phyloP scores from a whole-genome alignment of 257 asterid genomes.

The Jacaranda mimosifolia region DNA sequence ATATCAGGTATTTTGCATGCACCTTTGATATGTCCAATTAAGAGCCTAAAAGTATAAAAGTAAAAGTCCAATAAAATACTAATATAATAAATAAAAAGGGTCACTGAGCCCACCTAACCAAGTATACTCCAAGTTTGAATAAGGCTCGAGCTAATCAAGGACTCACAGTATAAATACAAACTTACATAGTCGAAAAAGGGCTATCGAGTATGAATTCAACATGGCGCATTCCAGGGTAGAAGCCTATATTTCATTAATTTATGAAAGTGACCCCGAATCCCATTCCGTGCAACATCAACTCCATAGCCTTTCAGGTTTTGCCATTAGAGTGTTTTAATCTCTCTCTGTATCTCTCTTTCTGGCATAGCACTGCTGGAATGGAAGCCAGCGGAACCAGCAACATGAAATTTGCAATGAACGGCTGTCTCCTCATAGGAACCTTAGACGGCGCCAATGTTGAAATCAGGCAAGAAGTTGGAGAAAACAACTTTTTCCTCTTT shows the following conservation, averaged over 20 bases:
- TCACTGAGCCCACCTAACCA: too few species aligned
- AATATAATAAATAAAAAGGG: too few species aligned
- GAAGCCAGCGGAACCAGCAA: constrained; percentile 82
- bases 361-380: constrained; percentile 70
- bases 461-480: constrained; percentile 72
- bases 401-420: constrained; percentile 73
- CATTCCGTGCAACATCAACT: too few species aligned
- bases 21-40: neutral
- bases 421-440: constrained; percentile 68
- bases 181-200: too few species aligned
- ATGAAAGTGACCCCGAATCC: too few species aligned
- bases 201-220: too few species aligned
- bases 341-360: constrained; percentile 16
- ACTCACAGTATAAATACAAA: too few species aligned
- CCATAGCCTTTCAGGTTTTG: too few species aligned
- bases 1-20: constrained; percentile 55
- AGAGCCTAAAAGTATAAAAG: neutral
- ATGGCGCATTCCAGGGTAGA: too few species aligned
- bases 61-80: neutral
- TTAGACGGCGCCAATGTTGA: constrained; percentile 78
- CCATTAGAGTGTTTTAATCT: neutral
- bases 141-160: too few species aligned
- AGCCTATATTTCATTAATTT: too few species aligned
- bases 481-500: constrained; percentile 64
- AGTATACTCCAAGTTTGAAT: too few species aligned